Evolutionary conservation across 2,329 filamentous ascomycete species (phyloP), one percentile per base, ranked within the genome.

Genomic region (Xylariaceae sp.): DNA sequence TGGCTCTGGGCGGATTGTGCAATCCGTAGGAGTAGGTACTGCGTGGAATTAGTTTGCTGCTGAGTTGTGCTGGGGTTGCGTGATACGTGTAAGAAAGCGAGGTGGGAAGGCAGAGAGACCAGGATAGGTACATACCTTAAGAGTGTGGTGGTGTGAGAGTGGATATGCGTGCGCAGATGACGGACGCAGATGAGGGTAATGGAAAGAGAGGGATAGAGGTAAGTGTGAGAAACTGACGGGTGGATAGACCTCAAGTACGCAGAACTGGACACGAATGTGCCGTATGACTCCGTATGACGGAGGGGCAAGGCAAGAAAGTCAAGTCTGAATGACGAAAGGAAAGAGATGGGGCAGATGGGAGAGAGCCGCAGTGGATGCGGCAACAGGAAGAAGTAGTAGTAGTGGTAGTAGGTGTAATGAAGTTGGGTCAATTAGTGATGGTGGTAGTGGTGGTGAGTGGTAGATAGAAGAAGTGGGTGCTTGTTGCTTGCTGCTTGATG

Each of bases 71-170:
- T 30, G 23, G 23, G 23, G 23, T 30, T 30, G 23, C 23, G 23
- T 30, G 23, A 30, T 30, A 30, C 23, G 54, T 58, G 55, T 49
- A 18, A 53, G 56, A 55, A 53, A 17, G 30, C 23, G 51, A 57
- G 48, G 10, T 8, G n/a, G 23, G 13, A 7, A 34, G 49, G n/a
- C 11, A 6, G 42, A 15, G 13, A 13, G 42, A 30, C 23, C 23
- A 30, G 23, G 23, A 30, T 30, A 30, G 23, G 23, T 30, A 30
- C 23, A 30, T 30, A 30, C 23, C 23, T 30, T 30, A 30, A 30
- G 23, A 4, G 5, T 4, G 5, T 30, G 23, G 23, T 30, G 23
- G 23, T 5, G 23, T 30, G 23, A 30, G 23, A 4, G 23, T 30
- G 23, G 23, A 30, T 30, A 30, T 30, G 23, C 23, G 23, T 30